Percentiles rank a stretch among this genome's conserved stretches.
phyloP scores from a whole-genome alignment of 768 basidiomycete species.

The Russula lepida region DNA sequence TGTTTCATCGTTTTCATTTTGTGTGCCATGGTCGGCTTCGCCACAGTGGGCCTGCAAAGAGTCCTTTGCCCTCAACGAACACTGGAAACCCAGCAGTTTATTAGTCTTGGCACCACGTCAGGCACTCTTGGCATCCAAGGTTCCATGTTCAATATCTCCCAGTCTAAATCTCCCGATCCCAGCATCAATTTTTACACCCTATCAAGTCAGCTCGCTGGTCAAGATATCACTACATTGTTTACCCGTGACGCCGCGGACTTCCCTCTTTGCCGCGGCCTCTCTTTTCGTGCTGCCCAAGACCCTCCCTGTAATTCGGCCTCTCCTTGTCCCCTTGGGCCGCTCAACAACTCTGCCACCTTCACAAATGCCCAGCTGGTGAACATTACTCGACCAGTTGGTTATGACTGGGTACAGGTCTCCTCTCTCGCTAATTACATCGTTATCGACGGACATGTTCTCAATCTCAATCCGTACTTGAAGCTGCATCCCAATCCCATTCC shows the following conservation, averaged over 20 bases:
- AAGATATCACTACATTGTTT: slow-evolving; percentile 88
- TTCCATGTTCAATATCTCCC: slow-evolving; percentile 63
- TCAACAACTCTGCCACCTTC: slow-evolving; percentile 51
- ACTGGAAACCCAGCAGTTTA: slow-evolving; percentile 36
- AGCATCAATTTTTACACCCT: slow-evolving; percentile 54
- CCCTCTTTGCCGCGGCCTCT: slow-evolving; percentile 50
- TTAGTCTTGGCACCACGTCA: slow-evolving; percentile 42
- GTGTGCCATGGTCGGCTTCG: slow-evolving; percentile 78
- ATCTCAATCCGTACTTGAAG: slow-evolving; percentile 78
- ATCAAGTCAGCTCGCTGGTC: slow-evolving; percentile 51
- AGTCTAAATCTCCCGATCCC: slow-evolving; percentile 33
- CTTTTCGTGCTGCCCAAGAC: slow-evolving; percentile 64
- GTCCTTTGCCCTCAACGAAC: slow-evolving; percentile 72
- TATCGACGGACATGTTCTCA: slow-evolving; percentile 88
- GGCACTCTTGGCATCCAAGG: slow-evolving; percentile 75
- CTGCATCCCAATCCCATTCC: slow-evolving; percentile 61
- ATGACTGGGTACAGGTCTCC: slow-evolving; percentile 85
- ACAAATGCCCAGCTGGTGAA: slow-evolving; percentile 52
- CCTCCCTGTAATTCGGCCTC: slow-evolving; percentile 54
- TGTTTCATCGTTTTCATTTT: slow-evolving; percentile 79
- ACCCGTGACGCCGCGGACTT: slow-evolving; percentile 59
- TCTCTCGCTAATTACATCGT: slow-evolving; percentile 70
- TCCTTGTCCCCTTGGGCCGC: slow-evolving; percentile 58
- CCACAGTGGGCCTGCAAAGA: slow-evolving; percentile 89
- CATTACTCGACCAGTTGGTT: slow-evolving; percentile 68